Conservation (phyloP, 805 yeast genomes). For the Kodamaea restingae region DNA sequence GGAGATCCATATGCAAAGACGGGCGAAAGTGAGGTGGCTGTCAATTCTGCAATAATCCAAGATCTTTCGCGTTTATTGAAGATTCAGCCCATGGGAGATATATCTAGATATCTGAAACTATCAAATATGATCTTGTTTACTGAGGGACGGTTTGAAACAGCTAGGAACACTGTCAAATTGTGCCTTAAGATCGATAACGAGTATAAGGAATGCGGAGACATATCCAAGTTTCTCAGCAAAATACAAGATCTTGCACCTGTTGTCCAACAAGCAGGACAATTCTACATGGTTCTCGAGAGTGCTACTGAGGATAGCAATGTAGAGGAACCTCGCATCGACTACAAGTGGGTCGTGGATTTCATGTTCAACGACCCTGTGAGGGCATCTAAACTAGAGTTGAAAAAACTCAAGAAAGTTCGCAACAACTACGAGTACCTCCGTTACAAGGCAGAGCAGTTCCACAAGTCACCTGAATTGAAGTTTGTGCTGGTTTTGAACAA, state of each 20-base stretch:
- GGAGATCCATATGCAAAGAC: constrained; percentile 7
- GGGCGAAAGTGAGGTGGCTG: constrained; percentile 7
- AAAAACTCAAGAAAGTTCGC: constrained; percentile 27
- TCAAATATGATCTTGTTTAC: constrained; percentile 42
- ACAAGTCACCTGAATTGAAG: constrained; percentile 14
- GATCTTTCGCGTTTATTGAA: constrained; percentile 26
- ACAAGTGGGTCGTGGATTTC: constrained; percentile 18
- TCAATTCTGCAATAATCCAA: constrained; percentile 16
- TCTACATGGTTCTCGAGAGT: constrained; percentile 23
- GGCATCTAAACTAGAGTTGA: constrained; percentile 25
- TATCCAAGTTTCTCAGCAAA: constrained; percentile 51
- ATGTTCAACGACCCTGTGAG: constrained; percentile 26
- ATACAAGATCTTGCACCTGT: constrained; percentile 36
- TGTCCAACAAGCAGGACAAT: constrained; percentile 34
- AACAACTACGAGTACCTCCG: constrained; percentile 42
- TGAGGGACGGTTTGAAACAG: constrained; percentile 48
- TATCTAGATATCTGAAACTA: constrained; percentile 21
- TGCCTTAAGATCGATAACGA: constrained; percentile 82
- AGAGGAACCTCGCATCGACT: constrained; percentile 21
- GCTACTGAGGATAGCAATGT: constrained; percentile 10
- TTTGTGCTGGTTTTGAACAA: constrained; percentile 31
- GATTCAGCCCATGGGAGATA: constrained; percentile 23
- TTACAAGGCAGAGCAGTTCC: constrained; percentile 32
- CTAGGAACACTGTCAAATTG: constrained; percentile 51
- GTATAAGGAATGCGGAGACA: constrained; percentile 50